Evolutionary conservation across 1,139 yeast genomes (phyloP), one percentile per base, ranked within the genome.

Genomic region (Meyerozyma carpophila): DNA sequence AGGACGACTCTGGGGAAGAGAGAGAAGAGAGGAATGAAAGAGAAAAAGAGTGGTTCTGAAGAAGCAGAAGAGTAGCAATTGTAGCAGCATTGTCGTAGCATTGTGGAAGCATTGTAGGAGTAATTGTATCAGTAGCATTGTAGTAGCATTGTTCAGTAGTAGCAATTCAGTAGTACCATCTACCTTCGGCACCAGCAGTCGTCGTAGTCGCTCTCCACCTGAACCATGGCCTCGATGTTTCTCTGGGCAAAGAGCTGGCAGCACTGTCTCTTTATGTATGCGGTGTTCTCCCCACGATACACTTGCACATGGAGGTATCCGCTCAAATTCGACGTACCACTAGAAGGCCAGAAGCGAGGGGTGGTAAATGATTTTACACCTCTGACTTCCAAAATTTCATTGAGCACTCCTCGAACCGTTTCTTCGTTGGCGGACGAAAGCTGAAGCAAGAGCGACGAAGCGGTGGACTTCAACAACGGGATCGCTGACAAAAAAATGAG

Each of bases 331-430:
- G 14, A 44, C 32, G 2, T 66, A 32, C 67, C 64, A 13, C 77
- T 77, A 41, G 77, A 77, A 5, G 93, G 88, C 98, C 98, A 91
- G 62, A 91, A 91, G 50, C 95, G 70, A 2, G 97, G 97, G 0
- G 91, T 86, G 0, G 95, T 81, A 54, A 88, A 87, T 1, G 95
- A 82, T 41, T 83, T 79, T 2, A 93, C 86, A 1, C 98, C 98
- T 8, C 86, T 83, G 11, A 88, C 75, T 13, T 76, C 69, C 5
- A 82, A 69, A 4, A 91, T 72, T 45, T 86, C 93, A 48, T 79
- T 77, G 36, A 93, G 69, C 0, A 84, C 75, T 21, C 75, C 76
- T 39, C 91, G 75, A 9, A 90, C 68, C 38, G 70, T 65, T 42
- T 75, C 73, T 53, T 90, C 96, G 41, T 65, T 63, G 32, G 68